phyloP scores from a whole-genome alignment of 495 filamentous ascomycete genomes.

The Lasiosphaeriaceae sp. region DNA sequence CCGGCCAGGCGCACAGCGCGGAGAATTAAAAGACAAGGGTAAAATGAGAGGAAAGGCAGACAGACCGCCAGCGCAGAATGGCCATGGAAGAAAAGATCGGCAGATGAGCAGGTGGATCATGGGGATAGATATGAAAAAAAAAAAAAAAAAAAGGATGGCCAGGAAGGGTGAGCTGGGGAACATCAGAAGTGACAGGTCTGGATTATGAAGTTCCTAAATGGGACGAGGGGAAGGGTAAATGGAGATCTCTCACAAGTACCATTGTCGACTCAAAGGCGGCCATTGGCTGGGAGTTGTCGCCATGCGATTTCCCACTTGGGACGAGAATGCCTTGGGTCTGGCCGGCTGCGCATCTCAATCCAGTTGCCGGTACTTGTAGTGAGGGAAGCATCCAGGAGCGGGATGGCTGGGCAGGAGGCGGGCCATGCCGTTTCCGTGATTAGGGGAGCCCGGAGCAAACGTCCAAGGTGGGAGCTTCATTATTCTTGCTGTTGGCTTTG shows the following conservation, averaged over 20 bases:
- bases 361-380: neutral
- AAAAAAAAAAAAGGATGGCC: neutral
- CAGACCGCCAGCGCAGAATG: neutral
- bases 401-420: neutral
- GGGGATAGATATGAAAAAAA: neutral
- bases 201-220: neutral
- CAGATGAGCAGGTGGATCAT: neutral
- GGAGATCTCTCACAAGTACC: constrained; percentile 11
- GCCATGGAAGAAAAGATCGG: neutral
- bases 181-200: neutral
- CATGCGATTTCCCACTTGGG: too few relatives aligned
- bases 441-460: neutral
- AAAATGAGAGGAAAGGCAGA: neutral
- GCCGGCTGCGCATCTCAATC: too few relatives aligned
- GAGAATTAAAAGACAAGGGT: neutral
- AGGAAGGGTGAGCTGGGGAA: neutral
- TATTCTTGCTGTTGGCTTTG: too few relatives aligned
- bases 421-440: neutral
- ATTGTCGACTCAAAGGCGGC: neutral
- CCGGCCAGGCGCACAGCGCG: neutral
- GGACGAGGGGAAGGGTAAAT: constrained; percentile 10
- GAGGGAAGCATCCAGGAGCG: neutral
- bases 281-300: neutral
- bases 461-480: too few relatives aligned
- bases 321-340: too few relatives aligned